These are phyloP conservation scores for Boletellus emodensis DNA, from an alignment of 768 basidiomycete species.

Conservation along the genomic window DNA sequence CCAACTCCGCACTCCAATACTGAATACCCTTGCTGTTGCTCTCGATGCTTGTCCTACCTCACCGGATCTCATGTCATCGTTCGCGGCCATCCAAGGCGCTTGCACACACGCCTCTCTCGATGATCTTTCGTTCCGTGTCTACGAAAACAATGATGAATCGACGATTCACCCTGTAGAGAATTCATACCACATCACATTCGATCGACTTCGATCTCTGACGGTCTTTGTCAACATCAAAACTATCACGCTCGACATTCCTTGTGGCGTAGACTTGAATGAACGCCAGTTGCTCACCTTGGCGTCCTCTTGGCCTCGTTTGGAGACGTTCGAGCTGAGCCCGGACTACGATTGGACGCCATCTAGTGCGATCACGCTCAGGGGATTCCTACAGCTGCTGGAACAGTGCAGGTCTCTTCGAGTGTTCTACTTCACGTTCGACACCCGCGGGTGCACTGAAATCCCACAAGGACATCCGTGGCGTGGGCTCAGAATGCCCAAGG, in stretches of 20 bases:
- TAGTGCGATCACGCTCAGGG: constrained; percentile 7
- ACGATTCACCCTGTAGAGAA: background rate
- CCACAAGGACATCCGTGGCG: constrained; percentile 10
- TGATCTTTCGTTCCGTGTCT: background rate
- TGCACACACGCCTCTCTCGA: background rate
- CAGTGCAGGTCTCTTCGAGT: constrained; percentile 10
- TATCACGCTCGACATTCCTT: constrained; percentile 2
- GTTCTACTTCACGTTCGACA: constrained; percentile 5
- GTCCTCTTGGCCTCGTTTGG: constrained; percentile 14
- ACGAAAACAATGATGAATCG: background rate
- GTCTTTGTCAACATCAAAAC: constrained; percentile 6
- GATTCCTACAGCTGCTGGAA: constrained; percentile 13
- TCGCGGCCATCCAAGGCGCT: constrained; percentile 1
- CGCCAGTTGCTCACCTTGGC: constrained; percentile 8
- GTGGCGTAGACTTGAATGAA: constrained; percentile 4
- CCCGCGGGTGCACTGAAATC: constrained; percentile 6
- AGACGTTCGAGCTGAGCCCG: background rate
- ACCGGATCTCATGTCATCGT: constrained; percentile 1
- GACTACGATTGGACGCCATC: constrained; percentile 4
- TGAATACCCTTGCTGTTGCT: background rate
- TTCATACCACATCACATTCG: constrained; percentile 1
- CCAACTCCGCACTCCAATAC: background rate
- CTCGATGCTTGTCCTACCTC: background rate
- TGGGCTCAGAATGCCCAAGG: constrained; percentile 1
- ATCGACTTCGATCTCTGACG: constrained; percentile 1